Evolutionary conservation across 805 yeast species (phyloP).

Genomic region (Metschnikowia cubensis): DNA sequence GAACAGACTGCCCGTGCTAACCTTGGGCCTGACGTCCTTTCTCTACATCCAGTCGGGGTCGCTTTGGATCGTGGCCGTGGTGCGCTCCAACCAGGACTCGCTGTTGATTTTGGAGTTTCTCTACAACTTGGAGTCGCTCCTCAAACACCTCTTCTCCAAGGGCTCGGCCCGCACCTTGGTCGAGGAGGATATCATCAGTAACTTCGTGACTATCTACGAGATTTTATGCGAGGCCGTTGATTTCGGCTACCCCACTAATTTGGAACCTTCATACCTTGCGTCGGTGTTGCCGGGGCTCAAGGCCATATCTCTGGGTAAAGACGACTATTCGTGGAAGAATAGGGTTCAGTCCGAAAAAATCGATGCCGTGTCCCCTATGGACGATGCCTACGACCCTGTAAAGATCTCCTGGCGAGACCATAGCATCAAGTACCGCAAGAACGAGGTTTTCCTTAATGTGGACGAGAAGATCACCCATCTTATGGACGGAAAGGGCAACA

Average conservation of each 20-base stretch:
- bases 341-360: background rate
- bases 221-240: slow-evolving; percentile 72
- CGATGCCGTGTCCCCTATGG: slow-evolving; percentile 6
- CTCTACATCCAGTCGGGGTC: slow-evolving; percentile 61
- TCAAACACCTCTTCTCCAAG: slow-evolving; percentile 32
- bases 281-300: slow-evolving; percentile 16
- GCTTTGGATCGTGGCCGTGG: slow-evolving; percentile 83
- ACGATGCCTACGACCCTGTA: slow-evolving; percentile 15
- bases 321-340: slow-evolving; percentile 1
- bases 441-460: slow-evolving; percentile 75
- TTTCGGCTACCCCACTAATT: slow-evolving; percentile 70
- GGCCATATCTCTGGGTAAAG: slow-evolving; percentile 7
- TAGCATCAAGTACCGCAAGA: slow-evolving; percentile 73
- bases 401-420: slow-evolving; percentile 62
- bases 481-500: slow-evolving; percentile 59
- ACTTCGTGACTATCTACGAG: slow-evolving; percentile 70
- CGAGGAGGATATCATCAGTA: slow-evolving; percentile 50
- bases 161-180: slow-evolving; percentile 16
- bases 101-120: slow-evolving; percentile 76
- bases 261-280: slow-evolving; percentile 40
- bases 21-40: slow-evolving; percentile 90
- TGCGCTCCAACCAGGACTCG: slow-evolving; percentile 85
- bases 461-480: slow-evolving; percentile 70
- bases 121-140: slow-evolving; percentile 53
- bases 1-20: slow-evolving; percentile 47